Evolutionary conservation across 352 stramenopile genomes (phyloP).

Genomic region (Globisporangium echinulatum): DNA sequence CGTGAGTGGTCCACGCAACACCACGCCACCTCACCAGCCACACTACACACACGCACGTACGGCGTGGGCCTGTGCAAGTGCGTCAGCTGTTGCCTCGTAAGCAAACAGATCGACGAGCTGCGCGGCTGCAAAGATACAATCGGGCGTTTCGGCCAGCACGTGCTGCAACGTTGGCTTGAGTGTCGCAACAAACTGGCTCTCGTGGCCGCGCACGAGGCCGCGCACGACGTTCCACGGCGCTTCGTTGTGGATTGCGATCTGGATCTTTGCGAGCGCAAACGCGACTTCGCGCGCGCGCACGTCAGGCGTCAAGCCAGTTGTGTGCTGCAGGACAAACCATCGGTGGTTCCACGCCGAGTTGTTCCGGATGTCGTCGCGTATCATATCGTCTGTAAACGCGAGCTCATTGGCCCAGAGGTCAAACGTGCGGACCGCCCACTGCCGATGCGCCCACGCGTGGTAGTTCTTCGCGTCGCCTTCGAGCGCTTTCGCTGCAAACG

Average conservation of each 20-base stretch:
- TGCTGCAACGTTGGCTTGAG: slow-evolving; percentile 36
- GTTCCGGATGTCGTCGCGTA: slow-evolving; percentile 93
- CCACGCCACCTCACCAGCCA: not conserved
- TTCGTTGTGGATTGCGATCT: slow-evolving; percentile 81
- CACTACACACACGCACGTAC: slow-evolving; percentile 14
- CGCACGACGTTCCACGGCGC: slow-evolving; percentile 91
- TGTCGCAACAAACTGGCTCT: slow-evolving; percentile 28
- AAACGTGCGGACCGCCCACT: slow-evolving; percentile 91
- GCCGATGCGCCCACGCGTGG: slow-evolving; percentile 96
- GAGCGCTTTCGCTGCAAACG: slow-evolving; percentile 90
- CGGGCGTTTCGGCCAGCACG: slow-evolving; percentile 30
- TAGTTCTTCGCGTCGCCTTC: slow-evolving; percentile 98
- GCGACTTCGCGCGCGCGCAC: slow-evolving; percentile 58
- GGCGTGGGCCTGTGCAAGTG: slow-evolving; percentile 30
- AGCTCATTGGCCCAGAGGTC: slow-evolving; percentile 91
- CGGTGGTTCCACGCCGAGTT: slow-evolving; percentile 93
- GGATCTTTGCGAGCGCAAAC: slow-evolving; percentile 69
- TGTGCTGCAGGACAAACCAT: slow-evolving; percentile 79
- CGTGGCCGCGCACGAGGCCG: slow-evolving; percentile 50
- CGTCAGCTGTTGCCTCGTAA: slow-evolving; percentile 35
- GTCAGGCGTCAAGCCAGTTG: slow-evolving; percentile 22
- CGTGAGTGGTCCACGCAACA: not conserved
- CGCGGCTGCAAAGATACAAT: slow-evolving; percentile 68
- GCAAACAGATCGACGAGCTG: slow-evolving; percentile 70
- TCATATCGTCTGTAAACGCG: slow-evolving; percentile 83